These are phyloP conservation scores for Cephalotrichum gorgonifer DNA, from an alignment of 2,329 filamentous ascomycete genomes.

Conservation along the genomic window DNA sequence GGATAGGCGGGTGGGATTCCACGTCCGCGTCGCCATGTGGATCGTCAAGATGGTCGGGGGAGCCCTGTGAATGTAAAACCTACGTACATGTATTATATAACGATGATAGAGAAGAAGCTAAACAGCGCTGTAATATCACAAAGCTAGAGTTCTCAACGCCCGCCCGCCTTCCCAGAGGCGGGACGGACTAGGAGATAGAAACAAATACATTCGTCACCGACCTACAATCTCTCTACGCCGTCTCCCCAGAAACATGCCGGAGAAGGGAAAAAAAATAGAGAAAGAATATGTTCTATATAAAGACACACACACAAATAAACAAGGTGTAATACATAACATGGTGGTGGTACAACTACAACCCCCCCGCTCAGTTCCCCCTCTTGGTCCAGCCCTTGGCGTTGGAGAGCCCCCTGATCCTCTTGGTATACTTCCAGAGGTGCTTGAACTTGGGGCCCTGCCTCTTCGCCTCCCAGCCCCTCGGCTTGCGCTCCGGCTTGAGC, in stretches of 20 bases:
- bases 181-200: too few species aligned
- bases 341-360: neutral
- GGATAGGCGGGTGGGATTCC: slow-evolving; percentile 75
- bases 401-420: slow-evolving; percentile 39
- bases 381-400: slow-evolving; percentile 31
- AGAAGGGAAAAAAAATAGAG: too few species aligned
- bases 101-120: neutral
- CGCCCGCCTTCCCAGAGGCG: too few species aligned
- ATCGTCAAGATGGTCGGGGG: slow-evolving; percentile 79
- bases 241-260: too few species aligned
- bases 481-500: slow-evolving; percentile 50
- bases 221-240: too few species aligned
- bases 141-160: too few species aligned
- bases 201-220: too few species aligned
- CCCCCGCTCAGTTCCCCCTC: slow-evolving; percentile 17
- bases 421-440: slow-evolving; percentile 54
- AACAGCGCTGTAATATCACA: neutral
- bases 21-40: slow-evolving; percentile 88
- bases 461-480: slow-evolving; percentile 57
- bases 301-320: neutral
- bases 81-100: neutral
- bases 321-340: slow-evolving; percentile 4
- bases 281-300: slow-evolving; percentile 5
- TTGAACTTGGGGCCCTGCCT: slow-evolving; percentile 54
- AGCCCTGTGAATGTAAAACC: slow-evolving; percentile 54